Conservation (phyloP, 1,139 yeast genomes). For the Yamadazyma atmosphaerica region DNA sequence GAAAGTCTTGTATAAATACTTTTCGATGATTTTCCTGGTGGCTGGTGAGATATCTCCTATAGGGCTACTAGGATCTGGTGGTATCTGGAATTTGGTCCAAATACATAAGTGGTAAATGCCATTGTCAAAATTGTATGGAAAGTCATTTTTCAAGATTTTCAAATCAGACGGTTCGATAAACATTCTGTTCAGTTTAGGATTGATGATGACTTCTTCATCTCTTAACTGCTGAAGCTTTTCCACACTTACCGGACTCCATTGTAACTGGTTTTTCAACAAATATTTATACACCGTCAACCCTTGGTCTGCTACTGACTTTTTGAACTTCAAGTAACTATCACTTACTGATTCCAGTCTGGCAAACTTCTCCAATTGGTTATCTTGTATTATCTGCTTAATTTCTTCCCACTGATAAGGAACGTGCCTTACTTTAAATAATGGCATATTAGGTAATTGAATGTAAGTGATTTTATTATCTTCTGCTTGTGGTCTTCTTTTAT, state of each 20-base stretch:
- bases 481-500: neutral
- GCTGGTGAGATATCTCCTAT: conserved; percentile 46
- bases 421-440: conserved; percentile 38
- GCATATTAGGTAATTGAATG: conserved; percentile 39
- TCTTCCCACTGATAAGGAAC: conserved; percentile 39
- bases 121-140: conserved; percentile 42
- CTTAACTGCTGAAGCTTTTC: conserved; percentile 20
- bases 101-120: conserved; percentile 42
- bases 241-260: conserved; percentile 27
- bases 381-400: conserved; percentile 27
- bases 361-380: conserved; percentile 38
- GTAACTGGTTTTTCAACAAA: conserved; percentile 34
- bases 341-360: conserved; percentile 40
- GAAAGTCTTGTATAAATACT: conserved; percentile 47
- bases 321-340: conserved; percentile 34
- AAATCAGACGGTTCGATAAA: conserved; percentile 24
- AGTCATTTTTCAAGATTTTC: conserved; percentile 40
- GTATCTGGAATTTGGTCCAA: conserved; percentile 41
- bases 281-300: conserved; percentile 36
- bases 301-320: conserved; percentile 26
- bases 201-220: conserved; percentile 22
- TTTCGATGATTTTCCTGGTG: conserved; percentile 37
- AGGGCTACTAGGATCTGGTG: conserved; percentile 30
- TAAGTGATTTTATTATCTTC: conserved; percentile 14
- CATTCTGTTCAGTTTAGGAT: conserved; percentile 19